These are phyloP conservation scores for Boletus subparvulus DNA, from an alignment of 768 basidiomycete species.

Conservation along the genomic window DNA sequence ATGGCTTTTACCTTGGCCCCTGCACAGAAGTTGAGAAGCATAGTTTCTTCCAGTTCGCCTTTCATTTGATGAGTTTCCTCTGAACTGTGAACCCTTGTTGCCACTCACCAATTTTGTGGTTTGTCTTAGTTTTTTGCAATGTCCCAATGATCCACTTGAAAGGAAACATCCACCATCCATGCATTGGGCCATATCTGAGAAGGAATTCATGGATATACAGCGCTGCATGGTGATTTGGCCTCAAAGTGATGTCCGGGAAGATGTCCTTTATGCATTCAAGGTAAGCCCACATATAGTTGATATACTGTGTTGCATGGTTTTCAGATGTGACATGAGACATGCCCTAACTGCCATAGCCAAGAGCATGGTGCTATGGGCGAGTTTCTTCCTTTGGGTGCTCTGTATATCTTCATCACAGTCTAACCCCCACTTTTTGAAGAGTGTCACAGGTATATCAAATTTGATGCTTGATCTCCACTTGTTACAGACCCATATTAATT, in stretches of 20 bases:
- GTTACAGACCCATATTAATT: no score
- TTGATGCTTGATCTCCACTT: constrained; percentile 28
- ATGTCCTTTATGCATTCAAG: constrained; percentile 16
- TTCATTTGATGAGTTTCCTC: not conserved
- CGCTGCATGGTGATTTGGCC: constrained; percentile 34
- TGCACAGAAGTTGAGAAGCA: constrained; percentile 3
- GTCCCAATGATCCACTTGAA: constrained; percentile 30
- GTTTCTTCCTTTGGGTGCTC: constrained; percentile 2
- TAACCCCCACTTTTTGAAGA: constrained; percentile 27
- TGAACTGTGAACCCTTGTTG: no score
- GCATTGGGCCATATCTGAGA: constrained; percentile 30
- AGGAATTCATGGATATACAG: constrained; percentile 32
- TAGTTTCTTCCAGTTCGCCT: constrained; percentile 8
- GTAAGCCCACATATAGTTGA: constrained; percentile 27
- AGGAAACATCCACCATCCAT: constrained; percentile 37
- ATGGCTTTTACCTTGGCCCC: constrained; percentile 1
- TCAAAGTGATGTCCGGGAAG: constrained; percentile 17
- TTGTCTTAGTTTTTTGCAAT: constrained; percentile 19
- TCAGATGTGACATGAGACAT: constrained; percentile 19
- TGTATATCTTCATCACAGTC: not conserved
- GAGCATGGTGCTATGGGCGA: constrained; percentile 30
- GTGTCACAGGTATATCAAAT: constrained; percentile 28
- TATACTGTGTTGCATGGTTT: constrained; percentile 15
- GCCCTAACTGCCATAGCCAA: not conserved
- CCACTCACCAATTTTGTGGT: not conserved